Evolutionary conservation across 257 asterid species (phyloP).

Genomic region (Verbascum thapsus): DNA sequence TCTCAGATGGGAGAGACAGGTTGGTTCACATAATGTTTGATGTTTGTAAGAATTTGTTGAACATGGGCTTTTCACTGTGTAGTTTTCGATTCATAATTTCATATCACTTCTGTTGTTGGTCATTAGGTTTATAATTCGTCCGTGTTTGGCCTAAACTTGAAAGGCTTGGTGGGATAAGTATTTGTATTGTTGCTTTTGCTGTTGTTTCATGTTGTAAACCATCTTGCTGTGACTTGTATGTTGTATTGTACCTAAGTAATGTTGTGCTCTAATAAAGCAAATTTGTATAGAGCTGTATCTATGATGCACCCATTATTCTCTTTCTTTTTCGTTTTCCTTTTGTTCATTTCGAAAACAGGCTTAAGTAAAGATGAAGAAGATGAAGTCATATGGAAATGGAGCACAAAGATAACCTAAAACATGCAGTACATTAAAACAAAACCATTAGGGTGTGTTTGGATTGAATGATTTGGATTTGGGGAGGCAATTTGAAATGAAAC

Average conservation of each 20-base stretch:
- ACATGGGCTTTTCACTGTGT: too few relatives aligned
- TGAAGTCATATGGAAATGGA: too few relatives aligned
- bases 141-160: not conserved
- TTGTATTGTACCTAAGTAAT: slow-evolving; percentile 14
- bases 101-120: not conserved
- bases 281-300: not conserved
- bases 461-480: too few relatives aligned
- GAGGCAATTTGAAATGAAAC: too few relatives aligned
- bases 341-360: too few relatives aligned
- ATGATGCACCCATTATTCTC: too few relatives aligned
- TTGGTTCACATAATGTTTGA: slow-evolving; percentile 46
- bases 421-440: too few relatives aligned
- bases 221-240: not conserved
- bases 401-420: too few relatives aligned
- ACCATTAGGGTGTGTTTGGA: too few relatives aligned
- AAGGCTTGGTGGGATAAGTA: slow-evolving; percentile 16
- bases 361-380: too few relatives aligned
- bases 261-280: slow-evolving; percentile 1
- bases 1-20: slow-evolving; percentile 82
- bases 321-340: too few relatives aligned
- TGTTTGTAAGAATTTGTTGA: slow-evolving; percentile 17
- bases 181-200: slow-evolving; percentile 10
- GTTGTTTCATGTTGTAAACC: slow-evolving; percentile 2
- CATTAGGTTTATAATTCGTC: not conserved
- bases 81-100: too few relatives aligned